A percentile compares a stretch with the other conserved stretches of the same genome.
phyloP scores from a whole-genome alignment of 495 filamentous ascomycete genomes.

The Chaetomidium leptoderma region DNA sequence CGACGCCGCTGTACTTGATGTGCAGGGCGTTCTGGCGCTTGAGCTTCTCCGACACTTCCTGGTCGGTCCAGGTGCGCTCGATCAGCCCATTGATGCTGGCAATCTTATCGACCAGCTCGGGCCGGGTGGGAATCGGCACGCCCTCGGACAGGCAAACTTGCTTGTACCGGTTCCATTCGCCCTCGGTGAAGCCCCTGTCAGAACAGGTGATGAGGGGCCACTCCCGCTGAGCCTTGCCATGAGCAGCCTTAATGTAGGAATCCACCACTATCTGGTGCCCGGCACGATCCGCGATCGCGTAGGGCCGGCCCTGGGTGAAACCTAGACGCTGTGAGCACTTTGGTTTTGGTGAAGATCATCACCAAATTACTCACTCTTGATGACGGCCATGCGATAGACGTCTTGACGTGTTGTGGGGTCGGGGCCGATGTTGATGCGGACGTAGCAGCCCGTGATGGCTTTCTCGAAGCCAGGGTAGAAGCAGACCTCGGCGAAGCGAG shows the following conservation, averaged over 20 bases:
- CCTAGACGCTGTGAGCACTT: conserved; percentile 42
- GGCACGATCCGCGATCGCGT: conserved; percentile 65
- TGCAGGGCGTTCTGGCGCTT: conserved; percentile 60
- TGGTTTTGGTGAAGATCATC: background rate
- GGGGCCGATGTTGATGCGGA: conserved; percentile 71
- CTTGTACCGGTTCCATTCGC: conserved; percentile 80
- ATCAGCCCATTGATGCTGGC: conserved; percentile 74
- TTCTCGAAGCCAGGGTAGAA: conserved; percentile 87
- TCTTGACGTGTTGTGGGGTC: conserved; percentile 62
- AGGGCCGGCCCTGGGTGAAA: conserved; percentile 72
- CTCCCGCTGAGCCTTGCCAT: conserved; percentile 71
- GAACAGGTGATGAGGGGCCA: conserved; percentile 84
- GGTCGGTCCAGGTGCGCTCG: conserved; percentile 71
- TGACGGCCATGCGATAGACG: conserved; percentile 78
- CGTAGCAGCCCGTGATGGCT: conserved; percentile 71
- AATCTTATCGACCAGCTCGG: conserved; percentile 64
- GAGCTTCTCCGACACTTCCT: conserved; percentile 74
- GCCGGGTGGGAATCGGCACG: conserved; percentile 62
- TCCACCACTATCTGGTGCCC: conserved; percentile 71
- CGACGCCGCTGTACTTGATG: conserved; percentile 55
- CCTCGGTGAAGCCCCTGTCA: conserved; percentile 66
- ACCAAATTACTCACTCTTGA: conserved; percentile 79
- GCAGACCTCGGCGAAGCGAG: conserved; percentile 76
- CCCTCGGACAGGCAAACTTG: conserved; percentile 67
- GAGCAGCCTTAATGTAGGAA: conserved; percentile 65